A percentile compares a stretch with the other conserved stretches of the same genome.
Evolutionary conservation across 768 basidiomycete genomes (phyloP).

Genomic region (Rhizopogon vesiculosus): DNA sequence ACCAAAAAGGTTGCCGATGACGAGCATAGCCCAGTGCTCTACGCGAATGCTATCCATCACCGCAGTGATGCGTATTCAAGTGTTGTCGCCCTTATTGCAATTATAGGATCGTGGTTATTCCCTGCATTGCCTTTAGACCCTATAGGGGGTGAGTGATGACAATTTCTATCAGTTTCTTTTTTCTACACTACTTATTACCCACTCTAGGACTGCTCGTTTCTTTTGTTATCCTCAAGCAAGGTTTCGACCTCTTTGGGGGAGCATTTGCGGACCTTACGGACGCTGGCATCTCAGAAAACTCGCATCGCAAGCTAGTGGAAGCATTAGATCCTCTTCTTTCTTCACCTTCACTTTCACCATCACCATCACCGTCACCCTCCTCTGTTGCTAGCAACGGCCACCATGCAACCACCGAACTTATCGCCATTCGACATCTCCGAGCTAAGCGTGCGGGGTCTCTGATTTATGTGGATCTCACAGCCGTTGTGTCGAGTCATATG

Average conservation of each 20-base stretch:
- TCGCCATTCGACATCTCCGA: constrained; percentile 51
- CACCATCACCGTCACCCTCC: constrained; percentile 18
- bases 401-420: constrained; percentile 26
- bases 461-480: constrained; percentile 79
- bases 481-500: constrained; percentile 56
- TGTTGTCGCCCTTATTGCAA: constrained; percentile 85
- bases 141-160: constrained; percentile 65
- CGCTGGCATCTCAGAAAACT: constrained; percentile 62
- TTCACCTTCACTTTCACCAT: constrained; percentile 22
- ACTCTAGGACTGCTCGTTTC: constrained; percentile 77
- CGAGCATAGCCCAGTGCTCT: constrained; percentile 85
- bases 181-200: constrained; percentile 1
- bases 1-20: constrained; percentile 89
- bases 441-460: constrained; percentile 77
- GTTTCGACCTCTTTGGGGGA: constrained; percentile 56
- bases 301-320: constrained; percentile 46
- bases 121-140: constrained; percentile 90
- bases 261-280: constrained; percentile 84
- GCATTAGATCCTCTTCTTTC: constrained; percentile 54
- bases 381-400: constrained; percentile 5
- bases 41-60: constrained; percentile 97
- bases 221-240: constrained; percentile 81
- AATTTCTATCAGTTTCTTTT: neutral
- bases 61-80: constrained; percentile 97
- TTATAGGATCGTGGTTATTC: constrained; percentile 84